Conservation (phyloP, 331 rosid species). For the Phaseolus coccineus region DNA sequence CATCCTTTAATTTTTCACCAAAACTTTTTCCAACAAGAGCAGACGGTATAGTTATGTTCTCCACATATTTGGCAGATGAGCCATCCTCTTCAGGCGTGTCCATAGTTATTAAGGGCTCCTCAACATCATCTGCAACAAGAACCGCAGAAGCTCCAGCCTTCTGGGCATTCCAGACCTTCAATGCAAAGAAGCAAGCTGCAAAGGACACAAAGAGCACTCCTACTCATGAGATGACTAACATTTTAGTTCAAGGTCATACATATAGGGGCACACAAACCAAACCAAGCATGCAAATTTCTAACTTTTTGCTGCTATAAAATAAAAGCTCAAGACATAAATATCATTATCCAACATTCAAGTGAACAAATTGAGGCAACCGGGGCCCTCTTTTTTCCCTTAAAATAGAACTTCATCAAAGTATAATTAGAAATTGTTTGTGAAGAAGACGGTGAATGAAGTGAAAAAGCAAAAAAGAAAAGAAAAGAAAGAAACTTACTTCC, state of each 20-base stretch:
- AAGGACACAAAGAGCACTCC: neutral
- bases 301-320: neutral
- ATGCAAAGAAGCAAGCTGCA: slow-evolving; percentile 91
- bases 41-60: slow-evolving; percentile 87
- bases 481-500: slow-evolving; percentile 54
- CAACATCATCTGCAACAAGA: slow-evolving; percentile 83
- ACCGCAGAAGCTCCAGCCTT: slow-evolving; percentile 96
- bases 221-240: neutral
- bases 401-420: neutral
- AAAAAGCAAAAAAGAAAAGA: neutral
- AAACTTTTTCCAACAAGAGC: slow-evolving; percentile 79
- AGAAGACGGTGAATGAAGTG: neutral
- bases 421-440: neutral
- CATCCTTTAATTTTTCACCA: slow-evolving; percentile 68
- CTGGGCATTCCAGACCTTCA: slow-evolving; percentile 98
- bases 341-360: neutral
- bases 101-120: slow-evolving; percentile 86
- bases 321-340: neutral
- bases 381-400: neutral
- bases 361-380: neutral
- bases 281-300: neutral
- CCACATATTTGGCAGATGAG: slow-evolving; percentile 70
- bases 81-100: slow-evolving; percentile 83
- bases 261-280: neutral
- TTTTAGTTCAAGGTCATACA: neutral